Evolutionary conservation across 1,284 basidiomycete genomes (phyloP), one percentile per base, ranked within the genome.

Genomic region (Singerocomus rubriflavus): DNA sequence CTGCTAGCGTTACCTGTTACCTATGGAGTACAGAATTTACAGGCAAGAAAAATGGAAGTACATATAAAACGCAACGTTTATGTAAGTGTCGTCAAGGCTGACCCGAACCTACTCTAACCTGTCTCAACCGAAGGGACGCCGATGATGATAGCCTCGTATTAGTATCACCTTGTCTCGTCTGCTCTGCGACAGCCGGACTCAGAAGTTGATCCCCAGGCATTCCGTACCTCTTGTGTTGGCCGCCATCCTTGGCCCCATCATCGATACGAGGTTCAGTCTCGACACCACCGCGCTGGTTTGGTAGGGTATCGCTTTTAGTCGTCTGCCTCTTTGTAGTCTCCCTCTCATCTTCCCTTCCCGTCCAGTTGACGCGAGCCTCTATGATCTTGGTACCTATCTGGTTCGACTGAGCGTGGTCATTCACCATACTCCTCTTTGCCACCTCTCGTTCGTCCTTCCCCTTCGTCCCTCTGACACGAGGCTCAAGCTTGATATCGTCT

Each of bases 51-150:
- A 30, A 17, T 9, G 10, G 54, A 41, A 16, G 26, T 31, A 31
- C 55, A 54, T 33, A 43, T 21, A 9, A 35, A 50, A 57, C 39
- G 56, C 21, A 27, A 37, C 26, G 7, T 33, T 30, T 25, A 12
- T 30, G 6, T 46, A 21, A 26, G 38, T 34, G 37, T 50, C 36
- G 36, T 58, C 36, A 42, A 31, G 34, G 13, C 25, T 17, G 7
- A 17, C n/a, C n/a, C n/a, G 17, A 13, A 29, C 4, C 9, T 3
- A 29, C 4, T n/a, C n/a, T n/a, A n/a, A 26, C 29, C 37, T 17
- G 37, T 21, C 35, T 31, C 14, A 27, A 2, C 9, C 17, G n/a
- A 27, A 13, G 26, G 12, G 27, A 6, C 11, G 13, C 6, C 30
- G 29, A 21, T 29, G 13, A 4, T 12, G 1, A 2, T 14, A 3